Evolutionary conservation across 305 asterid genomes (phyloP).

Genomic region (Fraxinus dipetala): DNA sequence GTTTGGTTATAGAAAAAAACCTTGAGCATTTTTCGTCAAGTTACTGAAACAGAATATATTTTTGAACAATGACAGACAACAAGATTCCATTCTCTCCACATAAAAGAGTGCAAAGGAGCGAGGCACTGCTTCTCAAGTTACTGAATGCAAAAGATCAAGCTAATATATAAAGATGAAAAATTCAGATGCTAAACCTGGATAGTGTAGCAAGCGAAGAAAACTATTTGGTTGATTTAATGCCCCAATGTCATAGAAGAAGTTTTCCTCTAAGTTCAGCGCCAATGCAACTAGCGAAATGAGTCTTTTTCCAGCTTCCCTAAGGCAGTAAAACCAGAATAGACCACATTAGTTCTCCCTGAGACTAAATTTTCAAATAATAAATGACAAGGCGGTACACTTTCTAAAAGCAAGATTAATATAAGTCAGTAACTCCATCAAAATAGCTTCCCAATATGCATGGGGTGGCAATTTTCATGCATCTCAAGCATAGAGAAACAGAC

Average conservation of each 20-base stretch:
- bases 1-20: neutral
- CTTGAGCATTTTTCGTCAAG: neutral
- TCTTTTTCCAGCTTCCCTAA: constrained; percentile 46
- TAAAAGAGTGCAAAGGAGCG: neutral
- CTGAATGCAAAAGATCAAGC: neutral
- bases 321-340: constrained; percentile 17
- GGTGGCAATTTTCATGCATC: neutral
- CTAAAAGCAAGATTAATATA: neutral
- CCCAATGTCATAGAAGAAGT: constrained; percentile 50
- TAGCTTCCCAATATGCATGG: neutral
- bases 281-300: constrained; percentile 41
- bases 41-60: neutral
- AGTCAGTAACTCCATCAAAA: neutral
- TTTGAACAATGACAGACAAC: neutral
- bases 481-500: neutral
- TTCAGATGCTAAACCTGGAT: constrained; percentile 41
- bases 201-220: constrained; percentile 53
- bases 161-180: neutral
- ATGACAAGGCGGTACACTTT: neutral
- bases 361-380: neutral
- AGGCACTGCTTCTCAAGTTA: neutral
- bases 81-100: neutral
- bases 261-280: constrained; percentile 53
- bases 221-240: constrained; percentile 40
- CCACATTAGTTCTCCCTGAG: neutral